A percentile compares a stretch with the other conserved stretches of the same genome.
These are phyloP conservation scores for Emmonsia crescens DNA, from an alignment of 2,329 filamentous ascomycete genomes.

Conservation along the genomic window DNA sequence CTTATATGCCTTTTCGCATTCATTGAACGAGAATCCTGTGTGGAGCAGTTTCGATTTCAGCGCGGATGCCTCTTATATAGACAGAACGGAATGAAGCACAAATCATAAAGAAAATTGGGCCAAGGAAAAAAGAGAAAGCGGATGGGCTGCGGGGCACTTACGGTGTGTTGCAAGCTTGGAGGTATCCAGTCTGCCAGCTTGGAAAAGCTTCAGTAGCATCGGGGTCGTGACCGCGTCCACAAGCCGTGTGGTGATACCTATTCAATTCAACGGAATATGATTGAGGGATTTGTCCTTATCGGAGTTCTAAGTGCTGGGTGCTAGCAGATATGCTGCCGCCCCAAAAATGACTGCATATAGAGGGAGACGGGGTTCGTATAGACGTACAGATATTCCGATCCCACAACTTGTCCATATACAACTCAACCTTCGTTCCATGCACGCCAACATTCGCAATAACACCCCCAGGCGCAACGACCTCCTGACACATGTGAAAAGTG, in stretches of 20 bases:
- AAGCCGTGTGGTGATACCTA: constrained; percentile 38
- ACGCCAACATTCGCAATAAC: constrained; percentile 49
- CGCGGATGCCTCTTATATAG: neutral
- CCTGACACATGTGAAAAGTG: constrained; percentile 45
- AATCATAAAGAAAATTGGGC: no score
- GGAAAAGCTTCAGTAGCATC: constrained; percentile 39
- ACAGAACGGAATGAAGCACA: no score
- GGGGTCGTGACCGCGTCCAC: constrained; percentile 41
- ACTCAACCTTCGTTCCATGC: constrained; percentile 42
- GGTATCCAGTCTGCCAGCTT: constrained; percentile 33
- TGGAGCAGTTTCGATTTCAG: neutral
- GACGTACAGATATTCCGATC: constrained; percentile 42
- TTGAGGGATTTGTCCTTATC: neutral
- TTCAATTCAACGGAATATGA: neutral
- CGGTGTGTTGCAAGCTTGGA: constrained; percentile 38
- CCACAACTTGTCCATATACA: constrained; percentile 47
- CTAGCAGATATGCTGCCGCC: neutral
- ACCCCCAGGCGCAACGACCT: constrained; percentile 44
- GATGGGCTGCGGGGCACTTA: constrained; percentile 17
- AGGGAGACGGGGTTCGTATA: neutral
- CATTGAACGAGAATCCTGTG: constrained; percentile 33
- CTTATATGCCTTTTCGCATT: constrained; percentile 37
- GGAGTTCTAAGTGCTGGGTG: neutral
- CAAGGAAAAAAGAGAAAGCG: neutral
- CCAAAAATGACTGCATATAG: neutral